A percentile compares a stretch with the other conserved stretches of the same genome.
Evolutionary conservation across 163 green algal species (phyloP).

Genomic region (Prototheca wickerhamii): DNA sequence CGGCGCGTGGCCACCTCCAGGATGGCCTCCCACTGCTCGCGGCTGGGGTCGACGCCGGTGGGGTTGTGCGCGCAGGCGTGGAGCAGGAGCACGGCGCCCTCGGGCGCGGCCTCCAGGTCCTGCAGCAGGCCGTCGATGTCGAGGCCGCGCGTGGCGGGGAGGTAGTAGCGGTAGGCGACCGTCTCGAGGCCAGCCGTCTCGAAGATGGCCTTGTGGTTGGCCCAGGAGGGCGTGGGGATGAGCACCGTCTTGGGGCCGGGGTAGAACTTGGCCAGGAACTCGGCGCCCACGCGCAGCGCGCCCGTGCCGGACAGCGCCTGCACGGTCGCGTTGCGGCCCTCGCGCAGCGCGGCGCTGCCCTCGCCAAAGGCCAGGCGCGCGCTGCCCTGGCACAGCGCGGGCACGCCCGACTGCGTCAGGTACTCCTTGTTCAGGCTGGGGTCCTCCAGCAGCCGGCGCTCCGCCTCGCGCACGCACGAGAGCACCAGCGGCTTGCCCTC

Average conservation of each 20-base stretch:
- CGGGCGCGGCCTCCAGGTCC: constrained; percentile 74
- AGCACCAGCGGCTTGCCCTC: constrained; percentile 91
- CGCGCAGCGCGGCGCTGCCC: constrained; percentile 51
- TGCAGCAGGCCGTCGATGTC: constrained; percentile 87
- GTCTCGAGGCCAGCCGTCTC: constrained; percentile 39
- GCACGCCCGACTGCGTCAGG: constrained; percentile 12
- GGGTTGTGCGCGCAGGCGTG: constrained; percentile 96
- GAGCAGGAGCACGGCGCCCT: constrained; percentile 83
- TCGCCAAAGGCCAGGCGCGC: constrained; percentile 72
- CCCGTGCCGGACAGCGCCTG: constrained; percentile 92
- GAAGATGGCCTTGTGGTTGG: constrained; percentile 94
- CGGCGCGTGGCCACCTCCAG: constrained; percentile 70
- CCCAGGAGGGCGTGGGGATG: constrained; percentile 71
- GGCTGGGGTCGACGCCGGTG: constrained; percentile 92
- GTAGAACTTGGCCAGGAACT: constrained; percentile 81
- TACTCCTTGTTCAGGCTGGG: constrained; percentile 67
- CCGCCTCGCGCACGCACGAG: constrained; percentile 82
- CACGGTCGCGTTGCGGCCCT: constrained; percentile 56
- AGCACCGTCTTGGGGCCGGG: constrained; percentile 51
- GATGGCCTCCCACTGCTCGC: constrained; percentile 89
- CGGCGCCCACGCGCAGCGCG: constrained; percentile 77
- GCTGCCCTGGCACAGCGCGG: constrained; percentile 9
- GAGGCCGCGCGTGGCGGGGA: constrained; percentile 79
- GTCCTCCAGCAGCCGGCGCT: constrained; percentile 74
- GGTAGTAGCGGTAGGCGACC: constrained; percentile 77